A percentile compares a stretch with the other conserved stretches of the same genome.
Evolutionary conservation across 208 protist species (phyloP).

Genomic region (Trypanosoma rangeli): DNA sequence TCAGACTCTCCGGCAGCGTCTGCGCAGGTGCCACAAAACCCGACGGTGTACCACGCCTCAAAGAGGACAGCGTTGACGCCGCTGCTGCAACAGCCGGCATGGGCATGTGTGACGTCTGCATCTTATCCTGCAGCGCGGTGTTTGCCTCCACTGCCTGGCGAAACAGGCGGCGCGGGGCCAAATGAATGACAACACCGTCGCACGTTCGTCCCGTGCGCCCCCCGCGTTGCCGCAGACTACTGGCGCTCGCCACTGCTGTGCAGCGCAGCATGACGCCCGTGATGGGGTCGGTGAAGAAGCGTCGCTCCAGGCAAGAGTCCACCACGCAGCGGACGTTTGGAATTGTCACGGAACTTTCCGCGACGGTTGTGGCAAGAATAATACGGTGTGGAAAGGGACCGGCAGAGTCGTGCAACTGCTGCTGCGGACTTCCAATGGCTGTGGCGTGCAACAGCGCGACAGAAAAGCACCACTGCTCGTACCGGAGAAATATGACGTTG

Average conservation of each 20-base stretch:
- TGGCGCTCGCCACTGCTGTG: conserved; percentile 40
- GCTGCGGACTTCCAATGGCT: conserved; percentile 63
- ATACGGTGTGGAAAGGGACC: conserved; percentile 45
- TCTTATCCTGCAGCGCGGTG: neutral
- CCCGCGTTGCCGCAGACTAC: conserved; percentile 57
- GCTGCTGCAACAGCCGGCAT: neutral
- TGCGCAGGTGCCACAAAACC: conserved; percentile 3
- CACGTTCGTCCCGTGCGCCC: conserved; percentile 69
- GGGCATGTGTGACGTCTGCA: neutral
- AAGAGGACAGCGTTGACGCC: neutral
- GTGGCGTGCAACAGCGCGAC: conserved; percentile 60
- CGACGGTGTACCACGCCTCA: neutral
- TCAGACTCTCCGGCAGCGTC: conserved; percentile 15
- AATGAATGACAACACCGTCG: conserved; percentile 68
- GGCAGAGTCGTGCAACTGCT: conserved; percentile 42
- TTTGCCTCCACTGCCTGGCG: neutral
- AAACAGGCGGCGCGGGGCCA: conserved; percentile 48
- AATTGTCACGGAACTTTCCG: conserved; percentile 83
- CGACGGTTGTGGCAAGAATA: conserved; percentile 70
- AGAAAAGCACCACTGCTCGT: conserved; percentile 53
- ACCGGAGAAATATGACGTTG: conserved; percentile 37
- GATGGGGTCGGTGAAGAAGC: conserved; percentile 41
- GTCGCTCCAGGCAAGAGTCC: conserved; percentile 61
- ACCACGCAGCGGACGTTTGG: conserved; percentile 65
- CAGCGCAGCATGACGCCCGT: conserved; percentile 51